Percentiles rank a stretch among this genome's conserved stretches.
These are phyloP conservation scores for Triadica sebifera DNA, from an alignment of 345 rosid species.

Conservation along the genomic window DNA sequence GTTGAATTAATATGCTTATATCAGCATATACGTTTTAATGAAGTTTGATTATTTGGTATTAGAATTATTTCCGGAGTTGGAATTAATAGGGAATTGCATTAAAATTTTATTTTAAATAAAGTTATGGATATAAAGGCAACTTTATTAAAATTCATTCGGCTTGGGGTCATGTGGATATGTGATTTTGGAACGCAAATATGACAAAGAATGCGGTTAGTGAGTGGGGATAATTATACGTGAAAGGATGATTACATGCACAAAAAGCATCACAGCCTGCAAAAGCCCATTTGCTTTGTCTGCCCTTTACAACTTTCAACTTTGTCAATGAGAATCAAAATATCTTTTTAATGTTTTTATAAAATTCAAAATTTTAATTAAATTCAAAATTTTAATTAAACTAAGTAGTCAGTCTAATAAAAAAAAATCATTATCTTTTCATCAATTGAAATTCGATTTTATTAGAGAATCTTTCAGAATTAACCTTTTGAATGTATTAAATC, in stretches of 20 bases:
- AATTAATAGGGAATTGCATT: too few relatives aligned
- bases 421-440: background rate
- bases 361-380: too few relatives aligned
- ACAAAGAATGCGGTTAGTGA: background rate
- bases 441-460: background rate
- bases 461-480: background rate
- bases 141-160: background rate
- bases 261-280: constrained; percentile 20
- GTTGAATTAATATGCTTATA: too few relatives aligned
- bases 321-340: background rate
- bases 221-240: constrained; percentile 5
- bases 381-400: too few relatives aligned
- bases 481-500: too few relatives aligned
- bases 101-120: too few relatives aligned
- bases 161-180: too few relatives aligned
- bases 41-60: too few relatives aligned
- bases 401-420: too few relatives aligned
- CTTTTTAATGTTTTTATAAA: background rate
- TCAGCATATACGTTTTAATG: too few relatives aligned
- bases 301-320: background rate
- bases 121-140: background rate
- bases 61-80: too few relatives aligned
- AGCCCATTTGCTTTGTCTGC: constrained; percentile 15
- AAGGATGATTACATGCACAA: constrained; percentile 19
- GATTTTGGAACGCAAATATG: background rate